phyloP scores from a whole-genome alignment of 176 grass and related monocot species.

The Rhynchospora breviuscula region DNA sequence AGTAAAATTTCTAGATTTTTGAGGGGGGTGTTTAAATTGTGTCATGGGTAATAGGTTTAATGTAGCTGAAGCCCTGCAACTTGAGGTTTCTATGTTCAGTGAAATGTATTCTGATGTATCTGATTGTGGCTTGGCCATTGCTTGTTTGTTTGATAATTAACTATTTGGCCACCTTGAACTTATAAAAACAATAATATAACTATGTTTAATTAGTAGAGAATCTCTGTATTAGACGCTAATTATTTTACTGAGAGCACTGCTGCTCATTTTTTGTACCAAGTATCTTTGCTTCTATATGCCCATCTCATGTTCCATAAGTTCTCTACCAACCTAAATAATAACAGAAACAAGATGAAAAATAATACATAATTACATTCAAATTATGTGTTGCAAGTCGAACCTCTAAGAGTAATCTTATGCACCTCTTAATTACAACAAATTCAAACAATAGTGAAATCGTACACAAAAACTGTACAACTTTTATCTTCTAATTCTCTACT shows the following conservation, averaged over 20 bases:
- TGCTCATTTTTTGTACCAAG: background rate
- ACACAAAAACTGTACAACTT: background rate
- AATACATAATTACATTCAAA: background rate
- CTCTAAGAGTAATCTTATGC: background rate
- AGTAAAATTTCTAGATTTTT: conserved; percentile 30
- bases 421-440: conserved; percentile 17
- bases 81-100: conserved; percentile 24
- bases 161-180: background rate
- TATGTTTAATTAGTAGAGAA: background rate
- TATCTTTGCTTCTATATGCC: background rate
- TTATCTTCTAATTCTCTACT: conserved; percentile 8
- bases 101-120: conserved; percentile 3
- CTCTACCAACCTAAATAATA: background rate
- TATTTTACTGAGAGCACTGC: background rate
- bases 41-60: conserved; percentile 32
- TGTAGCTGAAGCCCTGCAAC: conserved; percentile 12
- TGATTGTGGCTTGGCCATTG: background rate
- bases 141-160: conserved; percentile 10
- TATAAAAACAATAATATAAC: conserved; percentile 7
- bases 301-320: background rate
- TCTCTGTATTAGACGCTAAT: background rate
- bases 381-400: background rate
- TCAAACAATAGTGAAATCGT: background rate
- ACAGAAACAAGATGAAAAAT: background rate
- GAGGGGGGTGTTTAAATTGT: conserved; percentile 21